Evolutionary conservation across 1,139 yeast species (phyloP).

Genomic region (Magnusiomyces tetraspermus): DNA sequence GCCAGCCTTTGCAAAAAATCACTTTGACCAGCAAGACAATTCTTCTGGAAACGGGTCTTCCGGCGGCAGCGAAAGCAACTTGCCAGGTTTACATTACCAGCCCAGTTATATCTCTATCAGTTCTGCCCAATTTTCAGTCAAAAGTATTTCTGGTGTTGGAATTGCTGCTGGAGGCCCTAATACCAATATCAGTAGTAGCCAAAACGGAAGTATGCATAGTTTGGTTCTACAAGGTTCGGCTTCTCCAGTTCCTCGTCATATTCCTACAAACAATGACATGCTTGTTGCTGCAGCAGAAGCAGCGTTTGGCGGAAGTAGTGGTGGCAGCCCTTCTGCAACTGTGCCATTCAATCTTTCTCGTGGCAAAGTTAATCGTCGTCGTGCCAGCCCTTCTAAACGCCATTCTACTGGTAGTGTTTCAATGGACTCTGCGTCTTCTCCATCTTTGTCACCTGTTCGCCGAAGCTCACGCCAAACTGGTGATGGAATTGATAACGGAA

Average conservation of each 20-base stretch:
- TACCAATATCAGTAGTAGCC: neutral
- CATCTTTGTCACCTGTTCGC: neutral
- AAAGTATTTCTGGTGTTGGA: too few relatives aligned
- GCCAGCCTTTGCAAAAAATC: neutral
- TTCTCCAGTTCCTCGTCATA: conserved; percentile 7
- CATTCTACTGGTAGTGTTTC: neutral
- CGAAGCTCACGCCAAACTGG: neutral
- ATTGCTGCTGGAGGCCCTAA: neutral
- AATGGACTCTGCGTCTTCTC: neutral
- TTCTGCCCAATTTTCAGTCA: neutral
- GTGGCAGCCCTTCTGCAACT: too few relatives aligned
- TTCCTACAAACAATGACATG: neutral
- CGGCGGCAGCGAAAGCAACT: neutral
- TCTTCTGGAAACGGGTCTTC: neutral
- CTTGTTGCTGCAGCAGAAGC: conserved; percentile 4
- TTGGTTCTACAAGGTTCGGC: neutral
- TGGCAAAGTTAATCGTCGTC: conserved; percentile 10
- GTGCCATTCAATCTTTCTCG: conserved; percentile 3
- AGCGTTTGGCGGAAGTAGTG: neutral
- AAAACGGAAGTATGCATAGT: neutral
- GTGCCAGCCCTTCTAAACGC: conserved; percentile 3
- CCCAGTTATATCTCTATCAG: neutral
- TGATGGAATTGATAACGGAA: neutral
- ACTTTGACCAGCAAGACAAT: neutral
- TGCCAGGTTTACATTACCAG: neutral